Percentiles rank a stretch among this genome's conserved stretches.
Conservation (phyloP, 2,329 filamentous ascomycete genomes). For the Acephala macrosclerotiorum region DNA sequence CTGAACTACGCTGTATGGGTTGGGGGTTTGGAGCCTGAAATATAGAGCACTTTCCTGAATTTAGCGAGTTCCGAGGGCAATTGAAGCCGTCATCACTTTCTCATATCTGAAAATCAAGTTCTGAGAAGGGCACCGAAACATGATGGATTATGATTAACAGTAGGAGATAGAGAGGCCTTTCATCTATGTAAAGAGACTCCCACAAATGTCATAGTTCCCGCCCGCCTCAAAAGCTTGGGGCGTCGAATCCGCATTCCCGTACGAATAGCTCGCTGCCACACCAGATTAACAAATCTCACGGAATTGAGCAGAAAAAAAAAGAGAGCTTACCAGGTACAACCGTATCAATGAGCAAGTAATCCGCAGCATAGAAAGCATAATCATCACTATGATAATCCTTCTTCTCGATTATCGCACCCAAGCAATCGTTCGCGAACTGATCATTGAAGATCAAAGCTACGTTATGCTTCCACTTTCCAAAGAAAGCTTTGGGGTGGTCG, state of each 20-base stretch:
- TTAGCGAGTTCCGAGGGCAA: too few relatives aligned
- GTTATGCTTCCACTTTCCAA: conserved; percentile 34
- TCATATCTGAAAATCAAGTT: too few relatives aligned
- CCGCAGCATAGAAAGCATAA: conserved; percentile 29
- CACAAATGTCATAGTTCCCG: conserved; percentile 31
- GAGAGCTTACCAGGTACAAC: conserved; percentile 29
- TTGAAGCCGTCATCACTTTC: too few relatives aligned
- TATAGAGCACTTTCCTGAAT: too few relatives aligned
- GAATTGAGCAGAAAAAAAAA: neutral
- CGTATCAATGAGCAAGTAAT: conserved; percentile 25
- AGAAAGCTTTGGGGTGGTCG: conserved; percentile 30
- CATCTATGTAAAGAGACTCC: conserved; percentile 18
- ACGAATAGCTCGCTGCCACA: conserved; percentile 25
- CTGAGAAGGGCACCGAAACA: too few relatives aligned
- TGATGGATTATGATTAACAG: too few relatives aligned
- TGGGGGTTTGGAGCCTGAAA: too few relatives aligned
- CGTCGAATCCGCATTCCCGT: conserved; percentile 29
- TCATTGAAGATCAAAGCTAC: conserved; percentile 29
- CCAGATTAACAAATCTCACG: neutral
- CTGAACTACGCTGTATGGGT: too few relatives aligned
- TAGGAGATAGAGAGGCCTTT: too few relatives aligned
- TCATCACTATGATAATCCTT: conserved; percentile 33
- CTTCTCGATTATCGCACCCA: conserved; percentile 26
- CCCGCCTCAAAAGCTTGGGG: conserved; percentile 30
- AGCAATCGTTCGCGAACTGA: conserved; percentile 29